These are phyloP conservation scores for Trypethelium eluteriae DNA, from an alignment of 495 filamentous ascomycete species.

Conservation along the genomic window DNA sequence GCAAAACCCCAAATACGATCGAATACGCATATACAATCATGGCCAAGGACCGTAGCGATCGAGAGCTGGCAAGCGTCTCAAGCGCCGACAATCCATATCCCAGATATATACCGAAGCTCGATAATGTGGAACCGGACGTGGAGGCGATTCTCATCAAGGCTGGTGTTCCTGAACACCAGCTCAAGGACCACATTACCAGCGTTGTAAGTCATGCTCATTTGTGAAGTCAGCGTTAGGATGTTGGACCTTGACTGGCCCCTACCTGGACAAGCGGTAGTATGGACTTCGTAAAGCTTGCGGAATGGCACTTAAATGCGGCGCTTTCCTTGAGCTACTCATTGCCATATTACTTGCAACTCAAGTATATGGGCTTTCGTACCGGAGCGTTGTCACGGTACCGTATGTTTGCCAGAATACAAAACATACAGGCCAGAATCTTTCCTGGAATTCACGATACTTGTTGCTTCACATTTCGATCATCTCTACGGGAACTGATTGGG, in stretches of 20 bases:
- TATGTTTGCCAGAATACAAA: too few relatives aligned
- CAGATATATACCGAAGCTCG: constrained; percentile 1
- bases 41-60: neutral
- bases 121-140: neutral
- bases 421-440: too few relatives aligned
- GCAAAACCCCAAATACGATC: neutral
- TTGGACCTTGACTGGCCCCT: neutral
- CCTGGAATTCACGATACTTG: too few relatives aligned
- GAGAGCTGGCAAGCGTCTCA: neutral
- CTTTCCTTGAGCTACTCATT: too few relatives aligned
- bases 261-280: neutral
- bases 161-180: constrained; percentile 7
- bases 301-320: neutral
- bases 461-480: too few relatives aligned
- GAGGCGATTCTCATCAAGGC: neutral
- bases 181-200: constrained; percentile 1
- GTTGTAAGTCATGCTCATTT: neutral
- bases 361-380: too few relatives aligned
- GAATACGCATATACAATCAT: neutral
- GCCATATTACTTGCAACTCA: too few relatives aligned
- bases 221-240: neutral
- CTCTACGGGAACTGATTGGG: too few relatives aligned
- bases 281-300: neutral
- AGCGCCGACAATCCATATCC: neutral
- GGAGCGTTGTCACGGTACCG: too few relatives aligned